Base-by-base conservation (phyloP, 148 eudicot genomes). In the Heliamphora exappendiculata region DNA sequence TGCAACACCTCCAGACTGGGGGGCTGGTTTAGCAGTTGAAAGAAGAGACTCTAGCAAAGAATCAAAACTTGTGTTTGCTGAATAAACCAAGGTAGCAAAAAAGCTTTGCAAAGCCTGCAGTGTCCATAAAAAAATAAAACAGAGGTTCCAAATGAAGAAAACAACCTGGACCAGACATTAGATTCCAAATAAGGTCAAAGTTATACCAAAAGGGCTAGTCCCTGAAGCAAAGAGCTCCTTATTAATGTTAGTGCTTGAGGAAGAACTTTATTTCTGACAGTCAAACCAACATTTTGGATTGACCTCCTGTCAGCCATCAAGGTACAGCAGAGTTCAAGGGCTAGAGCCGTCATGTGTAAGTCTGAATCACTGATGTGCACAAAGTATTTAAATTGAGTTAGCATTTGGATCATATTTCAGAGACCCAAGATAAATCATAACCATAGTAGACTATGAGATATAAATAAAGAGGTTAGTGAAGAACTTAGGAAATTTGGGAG, bases 281-380 rank as follows among this genome's bases (percentile, higher is more conserved):
- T 90, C 71, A 77, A 75, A 60, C 94, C 93, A 75, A 93, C 91
- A 82, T 85, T 87, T 67, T 88, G 82, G 54, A 86, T 89, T 55
- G 99, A 91, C 81, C 88, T 89, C 72, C 86, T 87, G 79, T 93
- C 98, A 42, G 94, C 82, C 98, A 93, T 96, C 81, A 96, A 82
- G 24, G 99, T 96, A 80, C 93, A 88, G 87, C 99, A 93, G 59
- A 96, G 89, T 83, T 96, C 98, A 80, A 96, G 83, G 24, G 99
- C 93, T 58, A 93, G 90, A 62, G 98, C 96, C 64, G 99, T 89
- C 98, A 96, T 96, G 86, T 96, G 98, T 88, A 96, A 86, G 81
- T 96, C 98, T 20, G 94, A 86, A 75, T 96, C 99, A 86, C 99
- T 96, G 89, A 67, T 75, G 72, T 73, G 63, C 39, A 51, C 45